Base-by-base conservation (phyloP, 2,329 filamentous ascomycete species). In the Basipetospora chlamydospora region DNA sequence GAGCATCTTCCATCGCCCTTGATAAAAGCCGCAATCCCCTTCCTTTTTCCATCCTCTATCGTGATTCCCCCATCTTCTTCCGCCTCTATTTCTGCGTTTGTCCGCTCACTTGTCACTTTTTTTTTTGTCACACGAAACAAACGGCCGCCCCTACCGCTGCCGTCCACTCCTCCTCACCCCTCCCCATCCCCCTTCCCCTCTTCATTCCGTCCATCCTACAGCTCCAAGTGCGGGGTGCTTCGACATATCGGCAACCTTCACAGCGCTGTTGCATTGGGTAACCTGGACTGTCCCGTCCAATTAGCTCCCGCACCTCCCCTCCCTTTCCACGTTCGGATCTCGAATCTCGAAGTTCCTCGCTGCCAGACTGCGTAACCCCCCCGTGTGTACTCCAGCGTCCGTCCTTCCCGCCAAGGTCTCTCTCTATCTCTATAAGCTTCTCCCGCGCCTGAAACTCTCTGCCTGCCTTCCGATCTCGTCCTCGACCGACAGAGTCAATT, bases 281-380 rank as follows among this genome's bases (percentile, higher is more conserved):
- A 12, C 16, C 26, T 39, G 21, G 26, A 26, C 28, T 42, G 23
- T 29, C 41, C 34, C 44, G 41, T 46, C 48, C 51, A 51, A 55
- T 55, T 47, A 48, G 29, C 43, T 42, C 34, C 44, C 45, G 41
- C 42, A 38, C 39, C 48, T 51, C 43, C 52, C 50, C 52, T 49
- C 51, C 50, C 26, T 31, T 29, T 39, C 38, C 32, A n/a, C n/a
- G n/a, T n/a, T n/a, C n/a, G n/a, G n/a, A n/a, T n/a, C n/a, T n/a
- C n/a, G n/a, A n/a, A n/a, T n/a, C n/a, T n/a, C n/a, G n/a, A n/a
- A n/a, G n/a, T n/a, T n/a, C n/a, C n/a, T n/a, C n/a, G n/a, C n/a
- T n/a, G n/a, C n/a, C n/a, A n/a, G n/a, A n/a, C n/a, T n/a, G n/a
- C n/a, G n/a, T n/a, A 12, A 12, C 29, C 10, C 18, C 29, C 11